Base-by-base conservation (phyloP, 139 green algal genomes). In the Coelastrella sp. region DNA sequence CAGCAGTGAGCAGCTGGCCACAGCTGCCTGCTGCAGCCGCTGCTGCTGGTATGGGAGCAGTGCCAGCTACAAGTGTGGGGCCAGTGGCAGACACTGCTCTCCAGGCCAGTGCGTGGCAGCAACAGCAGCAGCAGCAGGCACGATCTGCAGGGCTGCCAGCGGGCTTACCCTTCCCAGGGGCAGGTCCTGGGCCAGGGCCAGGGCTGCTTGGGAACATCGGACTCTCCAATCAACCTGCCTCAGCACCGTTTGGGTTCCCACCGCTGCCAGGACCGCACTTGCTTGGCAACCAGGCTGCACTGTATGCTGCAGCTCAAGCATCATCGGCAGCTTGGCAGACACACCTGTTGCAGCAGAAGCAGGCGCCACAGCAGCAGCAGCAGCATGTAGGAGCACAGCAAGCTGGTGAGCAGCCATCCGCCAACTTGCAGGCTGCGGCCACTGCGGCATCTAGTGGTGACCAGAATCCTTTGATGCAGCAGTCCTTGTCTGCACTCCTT, bases 91-190 rank as follows among this genome's bases (percentile, higher is more conserved):
- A 25, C 19, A 24, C 17, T 86, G 81, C 24, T 7, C 57, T 74
- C 59, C 58, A 86, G 20, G 19, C n/a, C 59, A 22, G 20, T n/a
- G 80, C 58, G 5, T 68, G 27, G 82, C 63, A 78, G 63, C 80
- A 75, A n/a, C 75, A 82, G 75, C 80, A 87, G 58, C 80, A 86
- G 59, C 80, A 86, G 59, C 80, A 75, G 80, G 9, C 15, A 57
- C 24, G 81, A 25, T 59, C 59, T n/a, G 74, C n/a, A 60, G 81
- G 81, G 9, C 63, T 86, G 59, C 59, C 81, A 19, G 7, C 63
- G 11, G 81, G 81, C 7, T 22, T 86, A 12, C 81, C 81, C 19
- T 86, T 60, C 8, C 60, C 81, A 25, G 81, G 60, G 17, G 57
- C 81, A n/a, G 79, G 58, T 4, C 81, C 81, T 57, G 81, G 60